Evolutionary conservation across 768 basidiomycete genomes (phyloP), one percentile per base, ranked within the genome.

Genomic region (Tephrocybe sp.): DNA sequence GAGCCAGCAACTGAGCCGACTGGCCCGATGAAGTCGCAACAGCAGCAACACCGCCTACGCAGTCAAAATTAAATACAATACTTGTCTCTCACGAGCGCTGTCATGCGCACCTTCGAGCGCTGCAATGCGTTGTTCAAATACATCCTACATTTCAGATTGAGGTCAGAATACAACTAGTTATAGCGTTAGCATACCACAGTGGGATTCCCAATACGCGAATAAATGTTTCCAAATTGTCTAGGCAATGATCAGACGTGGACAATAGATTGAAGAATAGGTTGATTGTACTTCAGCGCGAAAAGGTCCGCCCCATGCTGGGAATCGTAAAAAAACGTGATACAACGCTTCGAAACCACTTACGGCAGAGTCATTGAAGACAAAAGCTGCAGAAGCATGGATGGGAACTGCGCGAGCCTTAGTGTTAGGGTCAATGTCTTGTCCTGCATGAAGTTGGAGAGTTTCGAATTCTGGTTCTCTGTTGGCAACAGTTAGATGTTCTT

Each of bases 111-210:
- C 86, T 62, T 92, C 89, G 16, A 91, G 74, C 0, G 85, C 85
- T 1, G 87, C 83, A 18, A 91, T 82, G 11, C 90, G 80, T 47
- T 84, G 75, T 64, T 91, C 90, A 55, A 92, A 89, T 1, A 90
- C 84, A 43, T 82, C 83, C 31, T 47, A 40, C 2, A n/a, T 18
- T 16, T 38, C 15, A 19, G 37, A n/a, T 11, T n/a, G 21, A 22
- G 22, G 16, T 30, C 8, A 21, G 29, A 22, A 13, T 13, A 10
- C 10, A 23, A 7, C 9, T 11, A 25, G 9, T 18, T 36, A 36
- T 8, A 10, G 5, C 4, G 5, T 4, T 37, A 13, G 39, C 46
- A 15, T n/a, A 40, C 46, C 13, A 80, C 74, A 0, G 83, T 84
- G 19, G 84, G 83, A 60, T 86, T 88, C 13, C 77, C 78, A 44